Evolutionary conservation across 306 rosid genomes (phyloP).

Genomic region (Geum urbanum): DNA sequence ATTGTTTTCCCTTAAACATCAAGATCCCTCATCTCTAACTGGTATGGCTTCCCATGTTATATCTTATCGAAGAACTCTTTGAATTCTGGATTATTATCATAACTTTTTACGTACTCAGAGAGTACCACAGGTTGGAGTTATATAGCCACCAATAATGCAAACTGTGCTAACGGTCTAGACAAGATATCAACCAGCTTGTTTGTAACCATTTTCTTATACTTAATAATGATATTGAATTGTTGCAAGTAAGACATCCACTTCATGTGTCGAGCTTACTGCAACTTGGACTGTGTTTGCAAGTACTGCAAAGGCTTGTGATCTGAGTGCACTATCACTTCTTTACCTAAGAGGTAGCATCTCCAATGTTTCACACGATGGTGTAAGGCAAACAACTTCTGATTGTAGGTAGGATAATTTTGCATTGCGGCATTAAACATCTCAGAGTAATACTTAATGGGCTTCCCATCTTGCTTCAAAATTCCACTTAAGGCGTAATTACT

Average conservation of each 20-base stretch:
- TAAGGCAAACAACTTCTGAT: not conserved
- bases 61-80: not conserved
- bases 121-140: not conserved
- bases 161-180: not conserved
- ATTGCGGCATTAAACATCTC: too few relatives aligned
- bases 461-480: too few relatives aligned
- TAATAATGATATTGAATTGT: slow-evolving; percentile 1
- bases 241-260: slow-evolving; percentile 2
- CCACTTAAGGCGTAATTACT: too few relatives aligned
- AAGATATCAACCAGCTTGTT: slow-evolving; percentile 7
- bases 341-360: not conserved
- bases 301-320: not conserved
- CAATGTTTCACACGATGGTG: not conserved
- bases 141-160: not conserved
- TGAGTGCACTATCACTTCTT: not conserved
- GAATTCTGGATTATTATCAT: not conserved
- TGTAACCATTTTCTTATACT: not conserved
- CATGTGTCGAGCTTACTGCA: not conserved
- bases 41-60: not conserved
- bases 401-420: not conserved
- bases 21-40: not conserved
- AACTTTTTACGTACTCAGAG: not conserved
- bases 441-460: too few relatives aligned
- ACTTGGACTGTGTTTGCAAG: not conserved
- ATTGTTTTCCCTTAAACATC: not conserved